Conservation (phyloP, 1,284 basidiomycete species). For the Mycosarcoma maydis region DNA sequence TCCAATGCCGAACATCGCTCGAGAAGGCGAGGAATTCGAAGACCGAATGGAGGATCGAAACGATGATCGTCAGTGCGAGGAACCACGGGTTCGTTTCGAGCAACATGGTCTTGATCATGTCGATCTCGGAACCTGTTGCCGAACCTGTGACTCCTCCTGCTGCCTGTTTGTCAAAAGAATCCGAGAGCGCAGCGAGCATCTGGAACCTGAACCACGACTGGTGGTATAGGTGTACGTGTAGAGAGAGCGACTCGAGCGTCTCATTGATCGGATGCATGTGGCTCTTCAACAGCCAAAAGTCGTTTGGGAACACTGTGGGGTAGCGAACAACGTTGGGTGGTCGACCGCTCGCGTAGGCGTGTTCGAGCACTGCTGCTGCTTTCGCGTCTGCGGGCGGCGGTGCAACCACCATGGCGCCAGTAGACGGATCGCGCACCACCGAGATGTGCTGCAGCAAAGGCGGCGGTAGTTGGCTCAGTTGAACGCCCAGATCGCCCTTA, state of each 20-base stretch:
- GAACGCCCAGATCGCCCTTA: slow-evolving; percentile 72
- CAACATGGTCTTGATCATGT: slow-evolving; percentile 54
- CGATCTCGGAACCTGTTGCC: slow-evolving; percentile 77
- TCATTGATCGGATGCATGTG: slow-evolving; percentile 67
- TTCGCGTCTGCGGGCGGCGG: slow-evolving; percentile 12
- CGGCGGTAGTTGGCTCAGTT: slow-evolving; percentile 74
- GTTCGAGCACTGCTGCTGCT: slow-evolving; percentile 7
- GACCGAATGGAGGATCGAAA: slow-evolving; percentile 86
- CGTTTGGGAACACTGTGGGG: slow-evolving; percentile 90
- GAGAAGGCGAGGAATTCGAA: slow-evolving; percentile 67
- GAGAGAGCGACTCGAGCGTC: slow-evolving; percentile 71
- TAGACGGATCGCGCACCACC: slow-evolving; percentile 37
- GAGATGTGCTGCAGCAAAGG: slow-evolving; percentile 69
- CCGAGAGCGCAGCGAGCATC: slow-evolving; percentile 55
- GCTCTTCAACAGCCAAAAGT: slow-evolving; percentile 76
- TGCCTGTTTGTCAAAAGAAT: slow-evolving; percentile 76
- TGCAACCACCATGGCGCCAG: slow-evolving; percentile 11
- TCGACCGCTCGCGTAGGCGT: slow-evolving; percentile 13
- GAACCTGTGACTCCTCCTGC: slow-evolving; percentile 48
- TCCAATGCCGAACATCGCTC: slow-evolving; percentile 92
- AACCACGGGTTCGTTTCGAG: slow-evolving; percentile 90
- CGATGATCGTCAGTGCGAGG: slow-evolving; percentile 77
- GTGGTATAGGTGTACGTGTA: slow-evolving; percentile 84
- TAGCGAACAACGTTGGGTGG: slow-evolving; percentile 32
- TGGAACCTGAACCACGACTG: slow-evolving; percentile 70